A percentile compares a stretch with the other conserved stretches of the same genome.
These are phyloP conservation scores for Nepenthes mirabilis DNA, from an alignment of 148 eudicot genomes.

Conservation along the genomic window DNA sequence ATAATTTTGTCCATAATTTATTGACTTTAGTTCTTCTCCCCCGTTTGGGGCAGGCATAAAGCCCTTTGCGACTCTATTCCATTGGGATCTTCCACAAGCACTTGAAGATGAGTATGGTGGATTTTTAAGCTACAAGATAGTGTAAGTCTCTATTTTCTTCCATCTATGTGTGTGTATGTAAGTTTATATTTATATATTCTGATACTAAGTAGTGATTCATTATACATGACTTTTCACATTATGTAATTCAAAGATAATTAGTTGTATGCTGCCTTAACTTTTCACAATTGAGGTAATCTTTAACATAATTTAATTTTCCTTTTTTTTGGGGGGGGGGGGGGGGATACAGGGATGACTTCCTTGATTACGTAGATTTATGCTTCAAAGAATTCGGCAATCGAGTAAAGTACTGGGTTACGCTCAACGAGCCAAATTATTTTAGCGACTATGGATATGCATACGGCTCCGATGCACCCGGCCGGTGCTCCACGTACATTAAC, in stretches of 20 bases:
- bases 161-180: background rate
- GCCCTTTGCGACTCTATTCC: constrained; percentile 3
- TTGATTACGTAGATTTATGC: constrained; percentile 8
- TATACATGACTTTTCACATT: background rate
- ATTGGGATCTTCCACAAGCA: no score
- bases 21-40: no score
- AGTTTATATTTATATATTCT: background rate
- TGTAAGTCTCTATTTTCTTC: background rate
- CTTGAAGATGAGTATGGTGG: no score
- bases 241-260: no score
- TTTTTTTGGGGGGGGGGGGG: no score
- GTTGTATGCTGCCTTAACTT: no score
- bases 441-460: background rate
- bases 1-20: no score
- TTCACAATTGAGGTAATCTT: no score
- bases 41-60: constrained; percentile 5
- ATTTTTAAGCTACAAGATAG: constrained; percentile 2
- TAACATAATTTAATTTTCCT: no score
- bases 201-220: background rate
- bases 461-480: constrained; percentile 6
- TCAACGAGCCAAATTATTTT: constrained; percentile 3
- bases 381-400: constrained; percentile 9
- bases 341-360: constrained; percentile 7
- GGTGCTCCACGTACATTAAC: constrained; percentile 3
- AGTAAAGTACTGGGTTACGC: constrained; percentile 6